Percentiles rank a stretch among this genome's conserved stretches.
Conservation (phyloP, 176 grass and related monocot species). For the Carex myosuroides region DNA sequence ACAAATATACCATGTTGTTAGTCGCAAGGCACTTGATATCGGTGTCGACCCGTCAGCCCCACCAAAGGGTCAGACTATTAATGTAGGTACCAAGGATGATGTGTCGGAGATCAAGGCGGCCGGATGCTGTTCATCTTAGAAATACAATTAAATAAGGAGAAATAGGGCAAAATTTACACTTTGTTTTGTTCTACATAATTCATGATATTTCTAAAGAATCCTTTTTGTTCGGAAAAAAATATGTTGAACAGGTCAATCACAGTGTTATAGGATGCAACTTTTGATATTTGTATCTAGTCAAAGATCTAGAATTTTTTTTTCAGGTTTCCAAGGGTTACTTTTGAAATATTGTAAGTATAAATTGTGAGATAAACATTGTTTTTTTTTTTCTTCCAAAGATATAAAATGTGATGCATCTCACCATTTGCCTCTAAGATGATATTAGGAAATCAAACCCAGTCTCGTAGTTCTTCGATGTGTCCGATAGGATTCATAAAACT, state of each 20-base stretch:
- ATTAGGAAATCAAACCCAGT: too few species aligned
- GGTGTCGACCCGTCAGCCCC: constrained; percentile 28
- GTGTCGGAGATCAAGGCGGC: constrained; percentile 18
- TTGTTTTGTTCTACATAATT: constrained; percentile 8
- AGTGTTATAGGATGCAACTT: constrained; percentile 8
- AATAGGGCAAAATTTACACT: constrained; percentile 8
- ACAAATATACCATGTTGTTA: constrained; percentile 34
- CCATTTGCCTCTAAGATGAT: too few species aligned
- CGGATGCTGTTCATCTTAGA: constrained; percentile 38
- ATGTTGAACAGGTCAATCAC: constrained; percentile 4
- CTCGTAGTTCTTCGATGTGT: too few species aligned
- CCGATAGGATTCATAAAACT: not conserved
- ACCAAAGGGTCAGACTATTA: constrained; percentile 34
- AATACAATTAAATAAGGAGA: not conserved
- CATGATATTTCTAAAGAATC: not conserved
- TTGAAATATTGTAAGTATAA: constrained; percentile 5
- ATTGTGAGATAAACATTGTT: constrained; percentile 8
- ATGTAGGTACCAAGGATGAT: constrained; percentile 35
- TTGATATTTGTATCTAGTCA: constrained; percentile 6
- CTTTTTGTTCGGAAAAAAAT: not conserved
- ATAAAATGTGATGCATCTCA: not conserved
- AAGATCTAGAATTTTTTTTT: constrained; percentile 6
- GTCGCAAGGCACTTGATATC: constrained; percentile 29
- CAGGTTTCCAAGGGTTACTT: constrained; percentile 1
- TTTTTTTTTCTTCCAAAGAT: not conserved